A percentile compares a stretch with the other conserved stretches of the same genome.
phyloP scores from a whole-genome alignment of 208 protist genomes.

The Acanthamoeba lenticulata region DNA sequence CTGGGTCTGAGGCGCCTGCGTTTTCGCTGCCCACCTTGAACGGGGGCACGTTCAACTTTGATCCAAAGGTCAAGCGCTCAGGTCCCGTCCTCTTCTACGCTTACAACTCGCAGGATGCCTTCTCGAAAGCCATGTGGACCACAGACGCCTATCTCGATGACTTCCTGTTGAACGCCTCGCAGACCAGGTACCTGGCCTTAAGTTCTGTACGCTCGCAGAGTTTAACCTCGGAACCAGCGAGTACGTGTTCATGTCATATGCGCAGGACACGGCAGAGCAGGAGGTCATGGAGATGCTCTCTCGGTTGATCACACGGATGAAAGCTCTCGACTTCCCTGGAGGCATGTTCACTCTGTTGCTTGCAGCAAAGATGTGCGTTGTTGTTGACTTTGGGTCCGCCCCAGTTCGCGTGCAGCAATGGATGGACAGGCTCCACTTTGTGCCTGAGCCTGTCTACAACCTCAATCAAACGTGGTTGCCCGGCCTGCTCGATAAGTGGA shows the following conservation, averaged over 20 bases:
- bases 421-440: conserved; percentile 14
- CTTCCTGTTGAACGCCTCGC: conserved; percentile 7
- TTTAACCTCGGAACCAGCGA: neutral
- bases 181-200: neutral
- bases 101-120: conserved; percentile 34
- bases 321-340: neutral
- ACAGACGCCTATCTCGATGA: conserved; percentile 58
- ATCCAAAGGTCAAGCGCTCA: neutral
- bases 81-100: conserved; percentile 20
- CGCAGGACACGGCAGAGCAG: neutral
- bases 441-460: neutral
- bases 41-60: neutral
- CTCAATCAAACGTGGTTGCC: neutral
- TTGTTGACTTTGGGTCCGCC: neutral
- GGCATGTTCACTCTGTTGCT: neutral
- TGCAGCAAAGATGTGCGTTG: neutral
- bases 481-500: neutral
- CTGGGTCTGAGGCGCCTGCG: neutral
- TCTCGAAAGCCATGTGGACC: conserved; percentile 59
- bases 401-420: neutral
- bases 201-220: neutral
- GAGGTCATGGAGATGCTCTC: neutral
- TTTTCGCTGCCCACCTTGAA: conserved; percentile 1
- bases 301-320: neutral
- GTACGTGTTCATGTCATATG: conserved; percentile 46